Base-by-base conservation (phyloP, 306 rosid genomes). In the Inga laurina region DNA sequence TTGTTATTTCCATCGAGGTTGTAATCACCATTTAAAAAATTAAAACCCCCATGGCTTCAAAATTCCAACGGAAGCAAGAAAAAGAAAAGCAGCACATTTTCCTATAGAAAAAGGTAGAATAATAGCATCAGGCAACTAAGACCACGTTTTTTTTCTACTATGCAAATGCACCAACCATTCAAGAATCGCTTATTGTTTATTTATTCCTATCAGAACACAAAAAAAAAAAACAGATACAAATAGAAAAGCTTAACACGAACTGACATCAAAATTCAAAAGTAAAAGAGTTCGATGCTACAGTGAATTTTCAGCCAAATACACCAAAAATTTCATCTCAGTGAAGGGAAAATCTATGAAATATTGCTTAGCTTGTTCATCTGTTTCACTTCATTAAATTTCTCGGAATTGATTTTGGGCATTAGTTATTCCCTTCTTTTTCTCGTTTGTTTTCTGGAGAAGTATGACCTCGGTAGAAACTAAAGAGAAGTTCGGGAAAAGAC, bases 71-170 rank as follows among this genome's bases (percentile, higher is more conserved):
- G 34, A 84, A 79, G 79, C 70, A 57, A 82, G 67, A 15, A 18
- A 52, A 52, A 52, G 82, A 75, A 83, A 84, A 39, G 72, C 67
- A 80, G 68, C 87, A 81, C 83, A 84, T 78, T 86, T 43, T 65
- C 11, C 44, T 78, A 81, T 75, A 30, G 16, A 49, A 77, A 86
- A 81, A 44, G 11, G 64, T 68, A 77, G 21, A 78, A 82, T 79
- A 79, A 72, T 73, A 27, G 84, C 45, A 81, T 30, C n/a, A 57
- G 80, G 84, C 87, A 86, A 77, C 89, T 81, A 77, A 82, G 65
- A 81, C 85, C 91, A 82, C 84, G 89, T 86, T 86, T 78, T 86
- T 65, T 30, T 65, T 57, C 68, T 68, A 37, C 32, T 3, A 54
- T 49, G 39, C 19, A 82, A 62, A 54, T 67, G 46, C 14, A 86